Conservation (phyloP, 352 stramenopile genomes). For the Phytophthora melonis region DNA sequence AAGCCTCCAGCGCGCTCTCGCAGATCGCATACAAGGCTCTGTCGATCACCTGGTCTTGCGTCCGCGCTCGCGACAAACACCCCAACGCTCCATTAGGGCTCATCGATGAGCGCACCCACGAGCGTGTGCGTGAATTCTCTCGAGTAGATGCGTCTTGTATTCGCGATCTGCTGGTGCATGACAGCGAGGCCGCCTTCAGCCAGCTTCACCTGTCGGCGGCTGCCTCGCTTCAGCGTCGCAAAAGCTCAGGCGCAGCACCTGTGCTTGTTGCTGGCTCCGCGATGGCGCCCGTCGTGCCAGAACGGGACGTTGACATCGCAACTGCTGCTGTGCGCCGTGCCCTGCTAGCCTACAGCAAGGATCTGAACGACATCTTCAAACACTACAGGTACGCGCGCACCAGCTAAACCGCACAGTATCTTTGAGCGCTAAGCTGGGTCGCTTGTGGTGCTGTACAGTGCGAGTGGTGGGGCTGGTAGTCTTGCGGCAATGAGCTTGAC, state of each 20-base stretch:
- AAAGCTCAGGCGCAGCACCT: slow-evolving; percentile 21
- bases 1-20: slow-evolving; percentile 67
- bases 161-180: slow-evolving; percentile 64
- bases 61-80: slow-evolving; percentile 48
- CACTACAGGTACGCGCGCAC: slow-evolving; percentile 66
- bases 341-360: slow-evolving; percentile 72
- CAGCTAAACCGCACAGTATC: background rate
- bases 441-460: slow-evolving; percentile 40
- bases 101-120: slow-evolving; percentile 71
- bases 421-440: background rate
- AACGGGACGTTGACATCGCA: slow-evolving; percentile 65
- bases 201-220: slow-evolving; percentile 33
- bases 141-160: slow-evolving; percentile 56
- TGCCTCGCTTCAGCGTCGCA: slow-evolving; percentile 19
- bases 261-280: slow-evolving; percentile 12
- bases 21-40: slow-evolving; percentile 78
- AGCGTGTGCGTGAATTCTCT: slow-evolving; percentile 73
- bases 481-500: slow-evolving; percentile 76
- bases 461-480: slow-evolving; percentile 66
- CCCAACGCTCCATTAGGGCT: slow-evolving; percentile 48
- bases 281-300: slow-evolving; percentile 53
- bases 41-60: slow-evolving; percentile 68
- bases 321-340: slow-evolving; percentile 62
- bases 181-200: slow-evolving; percentile 44
- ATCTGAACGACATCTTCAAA: slow-evolving; percentile 86